Base-by-base conservation (phyloP, 2,329 filamentous ascomycete species). In the Apiospora aurea region DNA sequence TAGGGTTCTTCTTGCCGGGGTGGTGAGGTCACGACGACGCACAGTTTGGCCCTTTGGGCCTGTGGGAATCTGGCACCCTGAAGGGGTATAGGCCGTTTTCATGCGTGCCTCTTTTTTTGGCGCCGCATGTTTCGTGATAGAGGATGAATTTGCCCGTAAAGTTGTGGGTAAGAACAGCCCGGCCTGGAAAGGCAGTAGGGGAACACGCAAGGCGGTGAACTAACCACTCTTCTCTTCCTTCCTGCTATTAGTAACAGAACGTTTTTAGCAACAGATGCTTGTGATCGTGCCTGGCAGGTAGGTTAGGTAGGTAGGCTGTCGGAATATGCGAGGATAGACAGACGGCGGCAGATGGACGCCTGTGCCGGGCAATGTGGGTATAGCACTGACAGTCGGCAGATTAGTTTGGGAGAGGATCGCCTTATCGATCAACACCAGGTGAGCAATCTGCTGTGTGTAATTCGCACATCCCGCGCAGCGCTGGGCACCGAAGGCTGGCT, bases 121-220 rank as follows among this genome's bases (percentile, higher is more conserved):
- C 57, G 57, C 57, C 57, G 29, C 21, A 18, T 14, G 57, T 64
- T 64, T 64, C 57, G 57, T 64, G 57, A 64, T 64, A 2, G 14
- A n/a, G 57, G 29, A 8, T 11, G 14, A 21, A 64, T 41, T 64
- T 64, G 57, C 13, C 57, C 57, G 57, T n/a, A 41, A 64, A 64
- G 34, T 38, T 38, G 53, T 61, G 53, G 29, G 21, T n/a, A 24
- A 24, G 34, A 26, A 51, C n/a, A 49, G 46, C n/a, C 46, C 8
- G 29, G 57, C 34, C 34, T 64, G 34, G 34, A 64, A 29, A 29
- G 26, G 26, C 26, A 29, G 26, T n/a, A 41, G 57, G n/a, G n/a
- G 21, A 64, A 64, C 57, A 64, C 57, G 57, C 57, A 64, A 64
- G 57, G 57, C 57, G 57, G 57, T 64, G 57, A 64, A 64, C 21